Base-by-base conservation (phyloP, 164 flowering plant genomes). In the Vitis riparia region DNA sequence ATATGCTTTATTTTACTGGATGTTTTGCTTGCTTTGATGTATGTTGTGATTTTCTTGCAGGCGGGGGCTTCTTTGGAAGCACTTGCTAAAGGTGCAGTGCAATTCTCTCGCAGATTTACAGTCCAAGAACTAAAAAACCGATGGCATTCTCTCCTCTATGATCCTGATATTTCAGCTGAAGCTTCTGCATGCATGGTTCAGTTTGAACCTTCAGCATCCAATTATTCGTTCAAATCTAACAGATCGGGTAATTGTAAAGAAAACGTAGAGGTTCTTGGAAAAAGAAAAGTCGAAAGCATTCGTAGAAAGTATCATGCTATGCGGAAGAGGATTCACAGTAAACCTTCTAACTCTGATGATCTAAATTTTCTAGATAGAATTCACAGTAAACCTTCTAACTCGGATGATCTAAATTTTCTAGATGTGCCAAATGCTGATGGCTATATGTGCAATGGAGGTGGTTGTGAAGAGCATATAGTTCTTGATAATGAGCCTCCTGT, bases 21-120 rank as follows among this genome's bases (percentile, higher is more conserved):
- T 53, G 56, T 53, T n/a, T 53, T 53, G n/a, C 0, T 5, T 13
- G 56, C 44, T 37, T 37, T 37, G 56, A 17, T 55, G 19, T 48
- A 27, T 47, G 55, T 56, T 9, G 44, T 23, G 59, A 4, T 50
- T n/a, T 52, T 7, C 60, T 68, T 68, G 69, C 73, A 94, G 98
- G 86, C 84, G 37, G 97, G 97, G 59, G 96, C 98, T 77, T 91
- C 99, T n/a, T 71, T 93, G 79, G 97, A 95, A 81, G 84, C 97
- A 67, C 95, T 93, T 70, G 97, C 94, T 49, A 93, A 88, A 86
- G 97, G 99, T 27, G 97, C 93, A 4, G 96, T 91, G 17, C 75
- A 61, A 30, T 93, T 95, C 81, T 90, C 97, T 27, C 86, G 86
- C 8, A 84, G 77, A 68, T 93, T 79, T 73, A 81, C 93, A 0